A percentile compares a stretch with the other conserved stretches of the same genome.
Evolutionary conservation across 805 yeast species (phyloP).

Genomic region (Yarrowia sp.): DNA sequence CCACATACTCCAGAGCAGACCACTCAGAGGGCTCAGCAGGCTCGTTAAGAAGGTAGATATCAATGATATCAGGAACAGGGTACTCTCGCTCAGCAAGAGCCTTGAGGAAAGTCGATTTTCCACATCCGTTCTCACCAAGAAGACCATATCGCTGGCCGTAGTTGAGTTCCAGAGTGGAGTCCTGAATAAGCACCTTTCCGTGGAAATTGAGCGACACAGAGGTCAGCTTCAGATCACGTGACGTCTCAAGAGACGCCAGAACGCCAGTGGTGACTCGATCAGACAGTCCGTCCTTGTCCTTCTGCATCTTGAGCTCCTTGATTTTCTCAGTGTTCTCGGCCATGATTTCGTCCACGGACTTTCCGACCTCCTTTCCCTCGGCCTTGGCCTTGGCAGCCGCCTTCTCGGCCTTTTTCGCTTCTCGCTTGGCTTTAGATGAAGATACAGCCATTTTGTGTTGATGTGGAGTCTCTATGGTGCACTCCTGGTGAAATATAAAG

Average conservation of each 20-base stretch:
- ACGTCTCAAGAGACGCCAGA: constrained; percentile 82
- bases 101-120: constrained; percentile 93
- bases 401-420: constrained; percentile 90
- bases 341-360: constrained; percentile 52
- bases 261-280: constrained; percentile 99
- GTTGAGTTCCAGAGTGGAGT: constrained; percentile 89
- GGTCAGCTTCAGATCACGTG: constrained; percentile 91
- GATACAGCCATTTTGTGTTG: constrained; percentile 13
- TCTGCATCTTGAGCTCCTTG: constrained; percentile 87
- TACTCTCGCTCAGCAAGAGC: constrained; percentile 95
- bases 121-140: constrained; percentile 98
- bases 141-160: constrained; percentile 98
- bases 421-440: constrained; percentile 85
- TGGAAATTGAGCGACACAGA: constrained; percentile 93
- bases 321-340: constrained; percentile 72
- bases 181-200: constrained; percentile 95
- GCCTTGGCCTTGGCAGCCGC: constrained; percentile 68
- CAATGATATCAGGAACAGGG: constrained; percentile 92
- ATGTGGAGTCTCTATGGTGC: too few relatives aligned
- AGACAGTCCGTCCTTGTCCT: constrained; percentile 90
- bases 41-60: constrained; percentile 91
- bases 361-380: constrained; percentile 57
- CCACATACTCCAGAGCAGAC: constrained; percentile 95
- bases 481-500: too few relatives aligned
- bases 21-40: constrained; percentile 95